Percentiles rank a stretch among this genome's conserved stretches.
Evolutionary conservation across 2,329 filamentous ascomycete species (phyloP).

Genomic region (Harringtonia lauricola): DNA sequence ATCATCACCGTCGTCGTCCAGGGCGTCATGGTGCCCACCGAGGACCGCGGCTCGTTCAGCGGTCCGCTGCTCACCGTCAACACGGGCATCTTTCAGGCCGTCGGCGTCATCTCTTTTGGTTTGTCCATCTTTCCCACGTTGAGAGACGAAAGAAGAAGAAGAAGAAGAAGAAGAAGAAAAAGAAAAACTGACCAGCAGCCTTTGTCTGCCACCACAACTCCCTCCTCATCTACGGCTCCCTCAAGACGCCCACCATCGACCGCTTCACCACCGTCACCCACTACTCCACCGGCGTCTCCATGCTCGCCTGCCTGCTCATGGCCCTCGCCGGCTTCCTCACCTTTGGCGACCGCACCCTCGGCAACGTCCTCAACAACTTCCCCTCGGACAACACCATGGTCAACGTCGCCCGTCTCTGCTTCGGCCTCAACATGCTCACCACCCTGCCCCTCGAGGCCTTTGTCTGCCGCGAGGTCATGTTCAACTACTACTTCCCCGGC

Average conservation of each 20-base stretch:
- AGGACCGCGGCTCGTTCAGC: conserved; percentile 60
- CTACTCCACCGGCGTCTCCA: conserved; percentile 80
- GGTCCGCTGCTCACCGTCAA: conserved; percentile 68
- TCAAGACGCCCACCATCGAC: conserved; percentile 89
- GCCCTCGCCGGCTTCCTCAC: conserved; percentile 82
- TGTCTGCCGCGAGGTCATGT: conserved; percentile 94
- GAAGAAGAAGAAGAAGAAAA: too few species aligned
- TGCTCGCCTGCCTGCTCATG: conserved; percentile 84
- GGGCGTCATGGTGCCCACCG: conserved; percentile 60
- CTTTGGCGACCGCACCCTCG: conserved; percentile 83
- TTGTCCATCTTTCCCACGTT: conserved; percentile 22
- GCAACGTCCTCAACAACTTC: conserved; percentile 98
- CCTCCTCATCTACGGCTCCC: conserved; percentile 90
- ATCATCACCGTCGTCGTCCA: conserved; percentile 80
- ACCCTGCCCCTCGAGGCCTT: conserved; percentile 94
- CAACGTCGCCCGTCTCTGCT: conserved; percentile 88
- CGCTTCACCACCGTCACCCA: conserved; percentile 90
- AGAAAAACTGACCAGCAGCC: conserved; percentile 28
- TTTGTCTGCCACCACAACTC: conserved; percentile 86
- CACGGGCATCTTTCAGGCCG: conserved; percentile 82
- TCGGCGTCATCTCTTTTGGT: conserved; percentile 98
- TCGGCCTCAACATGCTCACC: conserved; percentile 97
- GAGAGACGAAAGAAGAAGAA: too few species aligned
- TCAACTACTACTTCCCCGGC: conserved; percentile 62
- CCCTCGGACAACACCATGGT: conserved; percentile 83